Percentiles rank a stretch among this genome's conserved stretches.
These are phyloP conservation scores for Tolypocladium tropicale DNA, from an alignment of 2,329 filamentous ascomycete genomes.

Conservation along the genomic window DNA sequence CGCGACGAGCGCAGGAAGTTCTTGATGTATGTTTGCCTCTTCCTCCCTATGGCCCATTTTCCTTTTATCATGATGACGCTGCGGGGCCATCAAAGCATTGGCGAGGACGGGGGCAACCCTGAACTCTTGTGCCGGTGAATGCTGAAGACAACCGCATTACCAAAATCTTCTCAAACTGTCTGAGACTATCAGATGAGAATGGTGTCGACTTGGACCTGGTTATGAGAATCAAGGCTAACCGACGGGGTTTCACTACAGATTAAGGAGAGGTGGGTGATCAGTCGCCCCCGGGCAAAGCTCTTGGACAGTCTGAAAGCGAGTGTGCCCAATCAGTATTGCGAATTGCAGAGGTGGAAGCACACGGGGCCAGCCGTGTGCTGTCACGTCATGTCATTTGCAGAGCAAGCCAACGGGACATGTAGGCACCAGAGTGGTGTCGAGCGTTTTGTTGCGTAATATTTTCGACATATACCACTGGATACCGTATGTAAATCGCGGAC, in stretches of 20 bases:
- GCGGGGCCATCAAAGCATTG: constrained; percentile 39
- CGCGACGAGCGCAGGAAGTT: not conserved
- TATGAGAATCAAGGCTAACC: not conserved
- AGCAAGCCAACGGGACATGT: not conserved
- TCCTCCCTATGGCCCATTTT: not conserved
- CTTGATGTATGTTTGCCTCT: not conserved
- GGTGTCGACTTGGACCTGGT: not conserved
- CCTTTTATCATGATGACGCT: constrained; percentile 37
- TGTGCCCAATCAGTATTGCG: not conserved
- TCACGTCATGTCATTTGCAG: not conserved
- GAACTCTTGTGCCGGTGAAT: constrained; percentile 24
- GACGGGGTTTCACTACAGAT: not conserved
- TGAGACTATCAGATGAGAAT: constrained; percentile 25
- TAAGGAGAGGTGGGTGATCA: not conserved
- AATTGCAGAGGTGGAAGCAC: not conserved
- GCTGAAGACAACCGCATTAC: constrained; percentile 54
- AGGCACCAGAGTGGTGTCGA: not conserved
- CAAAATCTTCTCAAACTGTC: constrained; percentile 55
- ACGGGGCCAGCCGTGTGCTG: not conserved
- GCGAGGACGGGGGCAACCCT: constrained; percentile 9
- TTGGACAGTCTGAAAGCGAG: not conserved
- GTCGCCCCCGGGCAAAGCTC: not conserved
- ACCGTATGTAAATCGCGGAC: no score
- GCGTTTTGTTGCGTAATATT: not conserved
- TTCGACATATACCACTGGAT: not conserved